A percentile compares a stretch with the other conserved stretches of the same genome.
Evolutionary conservation across 106 monocot species (phyloP).

Genomic region (Allium fistulosum): DNA sequence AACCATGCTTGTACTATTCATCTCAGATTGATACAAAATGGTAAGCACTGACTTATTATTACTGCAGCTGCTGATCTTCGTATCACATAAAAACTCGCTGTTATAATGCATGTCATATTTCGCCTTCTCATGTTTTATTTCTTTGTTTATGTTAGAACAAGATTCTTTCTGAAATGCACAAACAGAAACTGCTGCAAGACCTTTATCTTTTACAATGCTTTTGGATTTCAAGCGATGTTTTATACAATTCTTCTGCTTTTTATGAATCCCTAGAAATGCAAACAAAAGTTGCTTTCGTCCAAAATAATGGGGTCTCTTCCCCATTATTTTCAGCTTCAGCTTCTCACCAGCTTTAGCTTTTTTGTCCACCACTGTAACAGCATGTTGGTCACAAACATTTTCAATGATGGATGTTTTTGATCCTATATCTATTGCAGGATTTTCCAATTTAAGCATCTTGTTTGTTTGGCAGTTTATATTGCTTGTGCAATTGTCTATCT

Average conservation of each 20-base stretch:
- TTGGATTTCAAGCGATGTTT: conserved; percentile 9
- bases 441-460: no score
- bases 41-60: conserved; percentile 7
- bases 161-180: conserved; percentile 10
- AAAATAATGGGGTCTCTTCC: conserved; percentile 21
- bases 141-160: background rate
- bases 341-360: conserved; percentile 1
- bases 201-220: conserved; percentile 9
- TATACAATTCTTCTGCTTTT: conserved; percentile 42
- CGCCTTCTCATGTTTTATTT: background rate
- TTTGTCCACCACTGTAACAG: no score
- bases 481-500: no score
- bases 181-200: background rate
- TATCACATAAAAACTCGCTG: background rate
- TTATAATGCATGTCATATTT: conserved; percentile 1
- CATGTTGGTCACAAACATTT: no score
- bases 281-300: conserved; percentile 50
- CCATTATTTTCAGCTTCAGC: background rate
- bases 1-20: background rate
- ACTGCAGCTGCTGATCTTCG: conserved; percentile 2
- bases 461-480: no score
- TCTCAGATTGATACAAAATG: background rate
- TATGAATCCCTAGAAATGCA: conserved; percentile 23
- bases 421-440: no score
- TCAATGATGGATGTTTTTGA: no score